Conservation (phyloP, 805 yeast genomes). For the Spathaspora hagerdaliae region DNA sequence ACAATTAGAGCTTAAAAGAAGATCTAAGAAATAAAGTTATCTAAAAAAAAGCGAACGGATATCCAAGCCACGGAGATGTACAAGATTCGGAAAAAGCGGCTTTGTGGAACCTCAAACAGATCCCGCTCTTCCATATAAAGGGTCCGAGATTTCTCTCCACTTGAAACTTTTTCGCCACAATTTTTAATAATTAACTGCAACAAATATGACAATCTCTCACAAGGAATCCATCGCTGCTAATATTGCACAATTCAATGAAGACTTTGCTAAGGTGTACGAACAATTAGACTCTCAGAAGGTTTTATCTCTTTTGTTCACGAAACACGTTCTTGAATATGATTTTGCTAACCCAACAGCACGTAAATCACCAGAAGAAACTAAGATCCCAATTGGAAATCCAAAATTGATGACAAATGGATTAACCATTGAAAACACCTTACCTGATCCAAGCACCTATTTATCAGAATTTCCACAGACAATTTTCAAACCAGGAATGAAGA, state of each 20-base stretch:
- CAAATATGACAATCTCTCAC: constrained; percentile 10
- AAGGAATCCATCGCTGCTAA: constrained; percentile 22
- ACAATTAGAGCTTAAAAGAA: too few species aligned
- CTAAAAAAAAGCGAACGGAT: too few species aligned
- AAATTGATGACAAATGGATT: constrained; percentile 9
- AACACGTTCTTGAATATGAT: constrained; percentile 17
- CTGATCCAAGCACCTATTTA: constrained; percentile 8
- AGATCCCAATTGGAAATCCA: constrained; percentile 12
- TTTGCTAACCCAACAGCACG: constrained; percentile 6
- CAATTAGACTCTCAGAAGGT: constrained; percentile 12
- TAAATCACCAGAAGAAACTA: constrained; percentile 11
- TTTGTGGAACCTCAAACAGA: too few species aligned
- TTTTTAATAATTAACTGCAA: too few species aligned
- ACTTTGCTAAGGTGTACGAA: constrained; percentile 20
- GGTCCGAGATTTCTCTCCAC: too few species aligned
- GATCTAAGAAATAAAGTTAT: too few species aligned
- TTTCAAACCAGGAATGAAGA: constrained; percentile 17
- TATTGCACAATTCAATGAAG: constrained; percentile 11
- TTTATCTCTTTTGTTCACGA: constrained; percentile 15
- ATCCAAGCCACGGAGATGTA: too few species aligned
- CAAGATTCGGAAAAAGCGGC: too few species aligned
- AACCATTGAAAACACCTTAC: constrained; percentile 7
- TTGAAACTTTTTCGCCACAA: too few species aligned
- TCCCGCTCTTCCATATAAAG: too few species aligned
- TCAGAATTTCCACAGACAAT: constrained; percentile 8